A percentile compares a stretch with the other conserved stretches of the same genome.
Evolutionary conservation across 2,329 filamentous ascomycete species (phyloP).

Genomic region (Diplodia corticola): DNA sequence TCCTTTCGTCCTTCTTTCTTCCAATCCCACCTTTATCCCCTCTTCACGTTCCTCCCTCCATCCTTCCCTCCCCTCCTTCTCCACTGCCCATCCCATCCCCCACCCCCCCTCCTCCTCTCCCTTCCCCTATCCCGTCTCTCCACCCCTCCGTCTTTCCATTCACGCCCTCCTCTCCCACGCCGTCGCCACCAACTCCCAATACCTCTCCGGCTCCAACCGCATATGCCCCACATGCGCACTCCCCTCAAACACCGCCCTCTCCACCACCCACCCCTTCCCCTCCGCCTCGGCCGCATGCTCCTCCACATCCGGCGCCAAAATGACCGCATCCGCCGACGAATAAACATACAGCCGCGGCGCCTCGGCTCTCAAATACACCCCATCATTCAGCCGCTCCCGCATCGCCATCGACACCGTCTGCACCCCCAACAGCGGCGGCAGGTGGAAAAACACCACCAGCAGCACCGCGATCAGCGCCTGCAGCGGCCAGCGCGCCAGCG

Average conservation of each 20-base stretch:
- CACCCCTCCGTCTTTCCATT: background rate
- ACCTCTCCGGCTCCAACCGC: slow-evolving; percentile 56
- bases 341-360: slow-evolving; percentile 59
- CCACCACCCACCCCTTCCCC: slow-evolving; percentile 51
- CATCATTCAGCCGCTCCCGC: slow-evolving; percentile 7
- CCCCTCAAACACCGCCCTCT: slow-evolving; percentile 56
- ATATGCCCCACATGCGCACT: slow-evolving; percentile 64
- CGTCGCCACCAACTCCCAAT: slow-evolving; percentile 52
- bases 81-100: too few relatives aligned
- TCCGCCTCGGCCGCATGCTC: slow-evolving; percentile 52
- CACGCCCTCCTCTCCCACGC: slow-evolving; percentile 12
- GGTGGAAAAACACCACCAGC: slow-evolving; percentile 12
- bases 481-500: slow-evolving; percentile 11
- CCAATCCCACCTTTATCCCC: too few relatives aligned
- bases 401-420: background rate
- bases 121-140: too few relatives aligned
- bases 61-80: too few relatives aligned
- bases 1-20: background rate
- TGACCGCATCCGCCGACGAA: slow-evolving; percentile 59
- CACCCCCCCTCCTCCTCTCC: too few relatives aligned
- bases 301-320: slow-evolving; percentile 58
- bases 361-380: background rate
- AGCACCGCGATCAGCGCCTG: background rate
- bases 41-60: background rate
- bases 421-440: slow-evolving; percentile 9